phyloP scores from a whole-genome alignment of 768 basidiomycete species.

The Albatrellus ellisii region DNA sequence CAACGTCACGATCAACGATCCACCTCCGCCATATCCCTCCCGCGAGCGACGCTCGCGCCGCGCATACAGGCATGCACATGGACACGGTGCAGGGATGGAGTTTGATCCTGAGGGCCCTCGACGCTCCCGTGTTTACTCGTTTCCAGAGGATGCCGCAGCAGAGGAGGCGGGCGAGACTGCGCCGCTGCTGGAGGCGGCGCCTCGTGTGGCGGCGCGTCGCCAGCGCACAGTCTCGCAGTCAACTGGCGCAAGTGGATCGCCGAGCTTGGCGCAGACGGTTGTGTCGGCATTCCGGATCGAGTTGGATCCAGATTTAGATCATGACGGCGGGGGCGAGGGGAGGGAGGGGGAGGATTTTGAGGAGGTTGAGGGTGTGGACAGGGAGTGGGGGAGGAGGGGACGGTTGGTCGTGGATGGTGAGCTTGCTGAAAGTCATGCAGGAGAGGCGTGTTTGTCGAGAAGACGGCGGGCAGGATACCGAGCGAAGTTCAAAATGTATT shows the following conservation, averaged over 20 bases:
- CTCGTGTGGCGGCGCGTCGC: slow-evolving; percentile 18
- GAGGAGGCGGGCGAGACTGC: slow-evolving; percentile 32
- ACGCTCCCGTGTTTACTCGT: slow-evolving; percentile 16
- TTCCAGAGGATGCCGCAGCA: slow-evolving; percentile 8
- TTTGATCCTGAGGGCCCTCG: slow-evolving; percentile 21
- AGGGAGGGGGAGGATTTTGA: slow-evolving; percentile 10
- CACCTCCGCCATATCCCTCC: slow-evolving; percentile 62
- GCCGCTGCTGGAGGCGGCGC: slow-evolving; percentile 26
- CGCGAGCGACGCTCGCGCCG: slow-evolving; percentile 28
- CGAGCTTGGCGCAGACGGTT: slow-evolving; percentile 57
- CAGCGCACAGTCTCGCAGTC: slow-evolving; percentile 46
- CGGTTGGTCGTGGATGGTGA: slow-evolving; percentile 1
- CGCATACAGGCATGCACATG: slow-evolving; percentile 19
- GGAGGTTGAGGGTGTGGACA: slow-evolving; percentile 1
- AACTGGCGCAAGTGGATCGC: slow-evolving; percentile 39
- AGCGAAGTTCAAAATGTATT: slow-evolving; percentile 42
- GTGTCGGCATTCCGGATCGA: slow-evolving; percentile 54
- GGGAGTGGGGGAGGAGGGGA: background rate
- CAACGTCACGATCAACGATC: slow-evolving; percentile 27
- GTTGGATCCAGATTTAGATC: slow-evolving; percentile 28
- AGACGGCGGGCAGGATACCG: slow-evolving; percentile 6
- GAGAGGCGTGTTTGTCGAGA: slow-evolving; percentile 7
- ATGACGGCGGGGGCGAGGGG: slow-evolving; percentile 19
- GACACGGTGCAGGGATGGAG: slow-evolving; percentile 16
- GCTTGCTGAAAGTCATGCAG: slow-evolving; percentile 2